Evolutionary conservation across 345 rosid genomes (phyloP), one percentile per base, ranked within the genome.

Genomic region (Eutrema heterophyllum): DNA sequence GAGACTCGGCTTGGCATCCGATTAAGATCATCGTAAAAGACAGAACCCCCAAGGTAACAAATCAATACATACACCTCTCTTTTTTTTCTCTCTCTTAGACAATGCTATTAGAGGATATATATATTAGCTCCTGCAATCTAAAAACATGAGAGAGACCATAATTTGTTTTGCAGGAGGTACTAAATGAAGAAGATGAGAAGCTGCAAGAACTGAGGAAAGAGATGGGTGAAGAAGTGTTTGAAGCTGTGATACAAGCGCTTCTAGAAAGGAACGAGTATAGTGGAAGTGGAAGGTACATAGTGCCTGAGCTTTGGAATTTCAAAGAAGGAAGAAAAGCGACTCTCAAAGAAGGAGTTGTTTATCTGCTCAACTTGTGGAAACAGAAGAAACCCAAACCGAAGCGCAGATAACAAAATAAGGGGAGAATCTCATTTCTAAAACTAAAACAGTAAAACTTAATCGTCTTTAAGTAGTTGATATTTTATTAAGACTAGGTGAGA

Each of bases 241-340:
- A 63, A 32, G 88, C 91, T 10, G 87, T 89, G 60, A 52, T 66
- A 9, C 72, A 50, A 16, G 81, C 93, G 10, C 75, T 84, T 29
- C 16, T 15, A 64, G 85, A 89, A 80, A 73, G 83, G 71, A 77
- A 81, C 27, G 89, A 87, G 69, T 85, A 78, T 65, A 86, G 81
- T 46, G 85, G 86, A 3, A 89, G 89, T 35, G 88, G 85, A 32
- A 80, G 88, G 62, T 87, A 87, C 66, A 50, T 76, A 30, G 72
- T 72, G 40, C 82, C 82, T n/a, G 93, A 86, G 75, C 74, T 89
- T 14, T 87, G 96, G 93, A 81, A 86, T 69, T 80, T 67, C 48
- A 57, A 9, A 29, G 79, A 80, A 49, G 77, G 79, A 9, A 83
- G 82, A 65, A 87, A 64, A 69, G 90, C 96, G 0, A 63, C 82